Conservation (phyloP, 208 protist genomes). For the Leptomonas pyrrhocoris region DNA sequence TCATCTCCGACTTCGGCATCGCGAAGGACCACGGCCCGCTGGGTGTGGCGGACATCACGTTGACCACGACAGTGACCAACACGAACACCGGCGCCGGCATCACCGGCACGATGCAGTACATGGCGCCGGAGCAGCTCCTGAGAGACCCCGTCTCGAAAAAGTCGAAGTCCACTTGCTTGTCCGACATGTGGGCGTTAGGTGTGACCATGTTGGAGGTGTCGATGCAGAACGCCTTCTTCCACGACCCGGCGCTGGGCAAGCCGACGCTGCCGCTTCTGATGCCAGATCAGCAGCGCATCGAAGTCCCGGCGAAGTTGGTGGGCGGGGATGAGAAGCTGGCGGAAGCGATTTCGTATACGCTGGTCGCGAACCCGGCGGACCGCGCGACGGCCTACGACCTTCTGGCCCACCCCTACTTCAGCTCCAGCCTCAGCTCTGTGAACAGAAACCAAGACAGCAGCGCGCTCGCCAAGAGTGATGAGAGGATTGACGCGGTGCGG, state of each 20-base stretch:
- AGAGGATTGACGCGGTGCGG: slow-evolving; percentile 60
- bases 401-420: slow-evolving; percentile 75
- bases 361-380: slow-evolving; percentile 38
- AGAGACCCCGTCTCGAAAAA: slow-evolving; percentile 13
- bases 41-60: slow-evolving; percentile 46
- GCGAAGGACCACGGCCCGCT: slow-evolving; percentile 50
- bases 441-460: slow-evolving; percentile 26
- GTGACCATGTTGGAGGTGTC: slow-evolving; percentile 58
- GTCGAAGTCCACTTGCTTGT: slow-evolving; percentile 37
- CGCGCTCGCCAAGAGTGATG: slow-evolving; percentile 54
- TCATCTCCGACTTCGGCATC: slow-evolving; percentile 87
- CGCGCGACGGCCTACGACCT: slow-evolving; percentile 53
- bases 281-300: slow-evolving; percentile 34
- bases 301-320: slow-evolving; percentile 44
- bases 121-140: slow-evolving; percentile 68
- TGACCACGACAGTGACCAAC: slow-evolving; percentile 34
- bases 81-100: slow-evolving; percentile 24
- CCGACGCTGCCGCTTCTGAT: slow-evolving; percentile 45
- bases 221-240: slow-evolving; percentile 62
- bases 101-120: slow-evolving; percentile 55
- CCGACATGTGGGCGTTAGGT: slow-evolving; percentile 70
- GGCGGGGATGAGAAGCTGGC: slow-evolving; percentile 70
- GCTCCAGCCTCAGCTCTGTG: slow-evolving; percentile 29
- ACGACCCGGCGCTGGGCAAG: slow-evolving; percentile 30
- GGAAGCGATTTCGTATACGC: slow-evolving; percentile 40